These are phyloP conservation scores for Diophrys sp. DNA, from an alignment of 73 alveolate genomes.

Conservation along the genomic window DNA sequence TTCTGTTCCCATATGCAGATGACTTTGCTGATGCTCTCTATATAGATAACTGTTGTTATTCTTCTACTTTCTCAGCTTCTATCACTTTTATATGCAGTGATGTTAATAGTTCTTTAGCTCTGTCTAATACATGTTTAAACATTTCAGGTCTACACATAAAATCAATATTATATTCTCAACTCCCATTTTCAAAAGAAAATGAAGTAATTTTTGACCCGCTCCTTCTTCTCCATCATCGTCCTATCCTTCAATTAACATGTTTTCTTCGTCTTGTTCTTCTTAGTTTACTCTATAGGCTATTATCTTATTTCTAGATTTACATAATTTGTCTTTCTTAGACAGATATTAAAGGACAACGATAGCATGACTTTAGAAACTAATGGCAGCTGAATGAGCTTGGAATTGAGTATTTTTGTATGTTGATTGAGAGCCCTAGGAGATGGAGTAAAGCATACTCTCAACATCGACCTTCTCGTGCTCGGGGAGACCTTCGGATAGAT, in stretches of 20 bases:
- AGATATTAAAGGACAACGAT: conserved; percentile 36
- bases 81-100: conserved; percentile 50
- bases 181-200: conserved; percentile 58
- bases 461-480: conserved; percentile 39
- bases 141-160: conserved; percentile 56
- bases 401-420: conserved; percentile 38
- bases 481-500: conserved; percentile 15
- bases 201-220: conserved; percentile 53
- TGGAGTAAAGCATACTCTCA: conserved; percentile 55
- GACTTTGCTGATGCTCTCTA: no score
- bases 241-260: conserved; percentile 26
- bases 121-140: conserved; percentile 35
- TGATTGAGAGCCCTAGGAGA: conserved; percentile 36
- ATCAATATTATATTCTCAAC: conserved; percentile 58
- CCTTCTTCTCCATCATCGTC: conserved; percentile 66
- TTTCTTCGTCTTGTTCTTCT: conserved; percentile 3
- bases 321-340: conserved; percentile 28
- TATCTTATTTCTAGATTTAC: conserved; percentile 31
- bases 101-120: conserved; percentile 57
- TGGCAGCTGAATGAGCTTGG: conserved; percentile 66
- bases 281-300: conserved; percentile 45
- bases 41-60: conserved; percentile 10
- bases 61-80: conserved; percentile 50
- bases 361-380: conserved; percentile 38
- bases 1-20: no score